Evolutionary conservation across 2,329 filamentous ascomycete genomes (phyloP).

Genomic region (Colletotrichum nymphaeae): DNA sequence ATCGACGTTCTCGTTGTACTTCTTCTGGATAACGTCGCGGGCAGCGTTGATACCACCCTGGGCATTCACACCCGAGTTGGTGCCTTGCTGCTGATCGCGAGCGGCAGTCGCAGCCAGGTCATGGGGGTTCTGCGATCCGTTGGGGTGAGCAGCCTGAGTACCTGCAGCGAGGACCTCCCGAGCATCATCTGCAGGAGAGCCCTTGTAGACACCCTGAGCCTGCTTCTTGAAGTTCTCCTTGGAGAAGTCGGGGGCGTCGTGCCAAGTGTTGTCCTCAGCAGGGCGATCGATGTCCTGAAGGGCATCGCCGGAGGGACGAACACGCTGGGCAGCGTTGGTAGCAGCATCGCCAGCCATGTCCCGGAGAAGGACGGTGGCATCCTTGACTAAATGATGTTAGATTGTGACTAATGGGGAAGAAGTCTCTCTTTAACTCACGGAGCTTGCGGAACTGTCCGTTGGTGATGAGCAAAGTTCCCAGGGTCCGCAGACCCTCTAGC

Average conservation of each 20-base stretch:
- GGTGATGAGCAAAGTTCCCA: conserved; percentile 90
- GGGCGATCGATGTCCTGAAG: conserved; percentile 83
- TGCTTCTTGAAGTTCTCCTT: conserved; percentile 77
- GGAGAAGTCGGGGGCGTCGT: conserved; percentile 83
- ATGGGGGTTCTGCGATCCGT: conserved; percentile 63
- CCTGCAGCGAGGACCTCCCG: conserved; percentile 70
- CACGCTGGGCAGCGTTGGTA: conserved; percentile 76
- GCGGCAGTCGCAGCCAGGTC: conserved; percentile 60
- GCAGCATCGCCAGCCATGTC: conserved; percentile 95
- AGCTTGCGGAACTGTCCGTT: conserved; percentile 97
- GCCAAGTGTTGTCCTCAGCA: conserved; percentile 93
- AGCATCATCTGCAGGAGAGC: conserved; percentile 67
- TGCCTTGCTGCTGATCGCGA: conserved; percentile 57
- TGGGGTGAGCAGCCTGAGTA: conserved; percentile 65
- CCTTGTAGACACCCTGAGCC: conserved; percentile 70
- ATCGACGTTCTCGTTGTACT: conserved; percentile 71
- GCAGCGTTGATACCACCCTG: conserved; percentile 58
- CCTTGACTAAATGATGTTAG: conserved; percentile 66
- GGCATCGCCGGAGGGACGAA: conserved; percentile 83
- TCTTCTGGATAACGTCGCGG: conserved; percentile 61
- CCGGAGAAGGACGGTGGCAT: conserved; percentile 83
- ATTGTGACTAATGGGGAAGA: accelerated
- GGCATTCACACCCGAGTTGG: conserved; percentile 61
- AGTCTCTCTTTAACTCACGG: conserved; percentile 62
- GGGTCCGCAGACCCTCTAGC: conserved; percentile 84